phyloP scores from a whole-genome alignment of 2,329 filamentous ascomycete genomes.

The Sporothrix variecibatus region DNA sequence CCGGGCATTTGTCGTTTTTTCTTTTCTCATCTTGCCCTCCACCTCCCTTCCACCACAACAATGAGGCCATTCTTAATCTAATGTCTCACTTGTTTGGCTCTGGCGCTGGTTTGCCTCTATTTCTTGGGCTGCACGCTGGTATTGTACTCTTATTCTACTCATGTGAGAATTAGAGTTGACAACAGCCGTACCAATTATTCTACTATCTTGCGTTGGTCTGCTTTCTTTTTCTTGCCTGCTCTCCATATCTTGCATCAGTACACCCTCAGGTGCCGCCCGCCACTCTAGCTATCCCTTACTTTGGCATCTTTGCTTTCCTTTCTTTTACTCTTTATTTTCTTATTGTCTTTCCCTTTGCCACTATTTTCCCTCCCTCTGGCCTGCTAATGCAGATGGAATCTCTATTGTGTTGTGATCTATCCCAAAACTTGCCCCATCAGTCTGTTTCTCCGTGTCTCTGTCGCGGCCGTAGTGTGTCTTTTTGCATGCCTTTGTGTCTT shows the following conservation, averaged over 20 bases:
- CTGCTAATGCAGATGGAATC: not conserved
- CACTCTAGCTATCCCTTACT: not conserved
- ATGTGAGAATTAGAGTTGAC: not conserved
- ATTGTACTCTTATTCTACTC: not conserved
- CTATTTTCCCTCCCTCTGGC: not conserved
- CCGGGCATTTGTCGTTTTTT: not conserved
- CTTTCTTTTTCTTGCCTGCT: not conserved
- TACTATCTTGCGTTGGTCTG: not conserved
- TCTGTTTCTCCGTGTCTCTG: slow-evolving; percentile 21
- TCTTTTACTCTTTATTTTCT: not conserved
- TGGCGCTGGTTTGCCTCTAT: not conserved
- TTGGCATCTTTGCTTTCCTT: not conserved
- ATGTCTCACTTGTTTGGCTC: slow-evolving; percentile 13
- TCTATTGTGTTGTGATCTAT: not conserved
- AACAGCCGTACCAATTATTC: not conserved
- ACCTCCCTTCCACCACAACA: not conserved
- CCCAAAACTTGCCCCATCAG: not conserved
- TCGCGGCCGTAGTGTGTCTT: slow-evolving; percentile 7
- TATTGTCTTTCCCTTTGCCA: not conserved
- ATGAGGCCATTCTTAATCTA: not conserved
- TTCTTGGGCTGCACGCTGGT: not conserved
- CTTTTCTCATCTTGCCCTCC: not conserved
- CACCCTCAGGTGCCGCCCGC: not conserved
- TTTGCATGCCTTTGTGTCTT: not conserved
- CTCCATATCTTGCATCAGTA: not conserved